Evolutionary conservation across 345 rosid species (phyloP), one percentile per base, ranked within the genome.

Genomic region (Firmiana major): DNA sequence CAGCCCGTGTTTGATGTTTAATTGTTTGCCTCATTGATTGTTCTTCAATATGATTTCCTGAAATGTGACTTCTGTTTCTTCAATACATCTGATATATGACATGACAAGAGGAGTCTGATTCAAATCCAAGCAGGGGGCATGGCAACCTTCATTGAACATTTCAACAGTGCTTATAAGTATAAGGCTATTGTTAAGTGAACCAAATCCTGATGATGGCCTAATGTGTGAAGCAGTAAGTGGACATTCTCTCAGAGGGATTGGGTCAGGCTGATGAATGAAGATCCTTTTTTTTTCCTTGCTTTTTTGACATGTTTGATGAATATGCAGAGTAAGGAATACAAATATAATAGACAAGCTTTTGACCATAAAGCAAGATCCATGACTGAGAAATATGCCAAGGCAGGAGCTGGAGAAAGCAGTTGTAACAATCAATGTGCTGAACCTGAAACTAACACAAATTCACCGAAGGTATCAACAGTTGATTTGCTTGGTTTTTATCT

Each of bases 91-190:
- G 5, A 70, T 31, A 28, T 53, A 34, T 80, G 66, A 81, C 58
- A 59, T 69, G 73, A 46, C 3, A 12, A 60, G 19, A 13, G 0
- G 57, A 7, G 58, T 76, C 12, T 16, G 12, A 45, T 78, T 84
- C 7, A 65, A 31, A 24, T 74, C 9, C 53, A 63, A 75, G 72
- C 86, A 94, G 97, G 96, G 98, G 34, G 92, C 95, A 21, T 90
- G 96, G 98, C 97, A 92, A 77, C 97, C 97, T 38, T 94, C 98
- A 3, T 67, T 92, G 86, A 94, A 94, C 72, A 88, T 94, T 77
- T 94, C 97, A 17, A 90, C 94, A 5, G 93, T 91, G 55, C 78
- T 94, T 55, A 88, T 82, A 15, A 94, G 96, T 79, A 87, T 94
- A 21, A 82, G 96, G 58, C 79, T 94, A 80, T 79, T 92, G 75